Evolutionary conservation across 805 yeast genomes (phyloP).

Genomic region (Starmerella potacharoeniae): DNA sequence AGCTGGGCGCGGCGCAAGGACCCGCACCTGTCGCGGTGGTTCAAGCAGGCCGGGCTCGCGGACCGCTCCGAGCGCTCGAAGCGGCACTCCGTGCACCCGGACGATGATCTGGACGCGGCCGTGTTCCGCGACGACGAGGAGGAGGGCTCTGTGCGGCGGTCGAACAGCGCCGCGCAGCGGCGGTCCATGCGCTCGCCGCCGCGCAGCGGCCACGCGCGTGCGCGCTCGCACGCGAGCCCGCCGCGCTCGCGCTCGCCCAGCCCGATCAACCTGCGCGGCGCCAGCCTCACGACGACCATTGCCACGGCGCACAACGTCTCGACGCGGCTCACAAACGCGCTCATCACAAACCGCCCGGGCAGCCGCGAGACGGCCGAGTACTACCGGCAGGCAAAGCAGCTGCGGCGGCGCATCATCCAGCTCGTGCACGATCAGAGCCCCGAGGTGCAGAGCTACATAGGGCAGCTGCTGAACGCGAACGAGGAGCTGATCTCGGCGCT

Average conservation of each 20-base stretch:
- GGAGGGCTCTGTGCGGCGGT: not conserved
- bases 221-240: not conserved
- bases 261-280: slow-evolving; percentile 21
- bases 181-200: not conserved
- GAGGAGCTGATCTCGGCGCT: slow-evolving; percentile 75
- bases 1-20: slow-evolving; percentile 47
- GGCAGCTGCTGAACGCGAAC: slow-evolving; percentile 78
- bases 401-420: slow-evolving; percentile 66
- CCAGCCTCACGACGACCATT: slow-evolving; percentile 20
- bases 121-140: slow-evolving; percentile 8
- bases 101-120: slow-evolving; percentile 16
- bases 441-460: slow-evolving; percentile 60
- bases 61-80: slow-evolving; percentile 3
- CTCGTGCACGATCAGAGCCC: slow-evolving; percentile 74
- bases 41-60: slow-evolving; percentile 15
- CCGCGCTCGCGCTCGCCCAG: slow-evolving; percentile 15
- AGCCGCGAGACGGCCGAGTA: slow-evolving; percentile 56
- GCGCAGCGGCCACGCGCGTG: not conserved
- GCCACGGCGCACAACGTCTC: slow-evolving; percentile 52
- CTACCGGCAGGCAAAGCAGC: slow-evolving; percentile 55
- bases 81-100: slow-evolving; percentile 14
- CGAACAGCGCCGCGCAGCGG: not conserved
- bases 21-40: slow-evolving; percentile 6
- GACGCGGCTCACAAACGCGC: slow-evolving; percentile 52
- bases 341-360: slow-evolving; percentile 36